Evolutionary conservation across 2,329 filamentous ascomycete species (phyloP), one percentile per base, ranked within the genome.

Genomic region (Epicoccum sorghinum): DNA sequence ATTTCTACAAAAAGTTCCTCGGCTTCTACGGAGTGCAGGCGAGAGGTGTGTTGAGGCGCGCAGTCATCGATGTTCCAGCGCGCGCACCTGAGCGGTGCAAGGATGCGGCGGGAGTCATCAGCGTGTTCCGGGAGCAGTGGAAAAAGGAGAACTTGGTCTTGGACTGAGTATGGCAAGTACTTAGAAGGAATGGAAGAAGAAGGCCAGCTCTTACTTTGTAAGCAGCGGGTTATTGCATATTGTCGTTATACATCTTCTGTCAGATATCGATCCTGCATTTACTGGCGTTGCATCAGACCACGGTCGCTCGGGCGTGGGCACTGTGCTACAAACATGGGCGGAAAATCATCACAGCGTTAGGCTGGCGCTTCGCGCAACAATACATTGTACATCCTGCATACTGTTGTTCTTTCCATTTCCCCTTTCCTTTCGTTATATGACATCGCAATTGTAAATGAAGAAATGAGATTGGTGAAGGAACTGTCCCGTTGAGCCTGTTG

Each of bases 1-100:
- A 88, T 23, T 89, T 89, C 57, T 87, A 91, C 58, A 82, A 86
- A 48, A 87, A 89, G 14, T 91, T 98, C 65, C 78, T 97, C 43
- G 80, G 81, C 12, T 91, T 95, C 62, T 99, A 93, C 67, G 93
- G 93, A 1, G 86, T 85, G 44, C 85, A 89, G 7, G 93, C 85
- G 0, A 72, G 89, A n/a, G 88, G 84, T 0, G 86, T 90, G 1
- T 72, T 97, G 61, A 81, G 86, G 33, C 79, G 84, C 46, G 90
- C 89, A 0, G 77, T 93, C 24, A 74, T 95, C n/a, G 88, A 91
- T 10, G 87, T 95, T 43, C 91, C 91, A 3, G 73, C 57, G 6
- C 68, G 66, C 14, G 69, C 69, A 23, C 68, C 69, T 6, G 50
- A 56, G 22, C 63, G 60, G 32, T 63, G 63, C 42, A 57, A 57